phyloP scores from a whole-genome alignment of 768 basidiomycete species.

The Agaricus sinodeliciosus region DNA sequence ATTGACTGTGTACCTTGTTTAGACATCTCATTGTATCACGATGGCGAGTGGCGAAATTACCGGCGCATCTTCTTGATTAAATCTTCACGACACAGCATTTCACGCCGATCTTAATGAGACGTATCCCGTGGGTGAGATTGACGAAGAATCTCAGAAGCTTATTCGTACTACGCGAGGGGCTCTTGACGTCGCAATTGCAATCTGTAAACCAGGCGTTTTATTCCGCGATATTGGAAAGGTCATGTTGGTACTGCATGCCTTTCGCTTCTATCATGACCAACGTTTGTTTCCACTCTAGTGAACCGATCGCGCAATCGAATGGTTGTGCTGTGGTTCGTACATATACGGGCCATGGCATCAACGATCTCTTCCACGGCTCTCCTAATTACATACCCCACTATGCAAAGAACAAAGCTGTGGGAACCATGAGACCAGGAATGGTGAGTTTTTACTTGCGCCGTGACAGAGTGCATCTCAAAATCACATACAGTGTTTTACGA shows the following conservation, averaged over 20 bases:
- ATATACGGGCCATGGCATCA: constrained; percentile 89
- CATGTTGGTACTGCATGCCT: constrained; percentile 52
- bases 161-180: constrained; percentile 78
- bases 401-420: constrained; percentile 88
- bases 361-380: constrained; percentile 75
- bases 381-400: constrained; percentile 89
- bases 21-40: constrained; percentile 80
- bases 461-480: constrained; percentile 2
- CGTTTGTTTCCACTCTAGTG: constrained; percentile 35
- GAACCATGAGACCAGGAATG: constrained; percentile 92
- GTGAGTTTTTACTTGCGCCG: constrained; percentile 34
- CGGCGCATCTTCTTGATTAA: background rate
- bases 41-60: constrained; percentile 38
- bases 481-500: constrained; percentile 51
- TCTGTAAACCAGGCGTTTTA: constrained; percentile 90
- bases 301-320: constrained; percentile 76
- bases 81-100: constrained; percentile 45
- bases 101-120: constrained; percentile 93
- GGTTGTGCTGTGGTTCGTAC: constrained; percentile 88
- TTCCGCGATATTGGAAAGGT: constrained; percentile 84
- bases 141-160: constrained; percentile 77
- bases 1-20: background rate
- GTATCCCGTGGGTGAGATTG: constrained; percentile 82
- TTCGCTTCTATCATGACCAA: background rate
- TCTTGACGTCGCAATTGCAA: constrained; percentile 82